Conservation (phyloP, 2,329 filamentous ascomycete genomes). For the Neofusicoccum parvum region DNA sequence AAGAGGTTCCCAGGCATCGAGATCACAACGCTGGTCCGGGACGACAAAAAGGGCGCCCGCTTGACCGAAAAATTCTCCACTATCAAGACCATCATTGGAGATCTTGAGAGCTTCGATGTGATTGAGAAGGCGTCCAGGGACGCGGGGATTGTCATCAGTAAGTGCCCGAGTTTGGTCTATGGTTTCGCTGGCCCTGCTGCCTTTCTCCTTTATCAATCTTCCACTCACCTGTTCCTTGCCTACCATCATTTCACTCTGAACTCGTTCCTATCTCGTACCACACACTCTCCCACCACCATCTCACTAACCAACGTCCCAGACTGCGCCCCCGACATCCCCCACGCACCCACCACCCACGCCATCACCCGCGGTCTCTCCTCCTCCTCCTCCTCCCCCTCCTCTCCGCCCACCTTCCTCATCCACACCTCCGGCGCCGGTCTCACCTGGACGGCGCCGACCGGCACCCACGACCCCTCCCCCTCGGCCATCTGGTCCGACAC, state of each 20-base stretch:
- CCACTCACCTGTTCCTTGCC: neutral
- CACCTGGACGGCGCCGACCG: neutral
- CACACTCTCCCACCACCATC: neutral
- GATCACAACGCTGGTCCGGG: slow-evolving; percentile 3
- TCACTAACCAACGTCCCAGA: neutral
- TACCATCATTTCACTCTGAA: neutral
- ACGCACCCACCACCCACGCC: neutral
- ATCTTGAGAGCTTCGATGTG: slow-evolving; percentile 2
- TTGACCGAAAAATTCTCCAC: neutral
- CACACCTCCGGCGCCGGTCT: slow-evolving; percentile 9
- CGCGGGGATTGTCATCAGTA: slow-evolving; percentile 27
- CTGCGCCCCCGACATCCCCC: neutral
- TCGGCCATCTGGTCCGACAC: slow-evolving; percentile 7
- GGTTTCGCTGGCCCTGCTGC: slow-evolving; percentile 1
- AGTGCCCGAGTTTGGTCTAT: neutral
- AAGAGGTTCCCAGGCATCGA: neutral
- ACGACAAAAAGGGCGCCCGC: neutral
- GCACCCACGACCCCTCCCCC: neutral
- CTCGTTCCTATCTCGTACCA: neutral
- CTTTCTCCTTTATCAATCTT: neutral
- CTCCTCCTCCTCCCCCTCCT: neutral
- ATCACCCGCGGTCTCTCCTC: neutral
- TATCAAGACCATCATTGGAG: slow-evolving; percentile 1
- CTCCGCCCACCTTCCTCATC: neutral
- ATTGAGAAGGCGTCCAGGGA: slow-evolving; percentile 1